Evolutionary conservation across 495 filamentous ascomycete species (phyloP), one percentile per base, ranked within the genome.

Genomic region (Lophiostoma macrostomum): DNA sequence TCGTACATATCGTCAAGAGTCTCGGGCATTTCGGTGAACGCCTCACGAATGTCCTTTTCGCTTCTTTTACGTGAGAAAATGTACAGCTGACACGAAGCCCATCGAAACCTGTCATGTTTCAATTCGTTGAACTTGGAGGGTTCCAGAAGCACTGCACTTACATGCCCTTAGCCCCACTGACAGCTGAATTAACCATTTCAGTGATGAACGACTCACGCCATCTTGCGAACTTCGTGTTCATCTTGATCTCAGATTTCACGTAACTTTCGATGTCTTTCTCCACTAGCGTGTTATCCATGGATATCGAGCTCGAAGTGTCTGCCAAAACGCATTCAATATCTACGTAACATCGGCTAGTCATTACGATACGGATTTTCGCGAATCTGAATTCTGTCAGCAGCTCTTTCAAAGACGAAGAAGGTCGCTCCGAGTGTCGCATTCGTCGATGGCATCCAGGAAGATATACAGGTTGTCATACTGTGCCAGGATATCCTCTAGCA

Each of bases 371-470:
- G 20, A 41, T 19, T n/a, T 30, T 51, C 3, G 5, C 19, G 25
- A 51, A 51, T n/a, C 16, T 25, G 3, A 23, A 14, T 20, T 42
- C 30, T 4, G 11, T 28, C 20, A 25, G 5, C 11, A 51, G 13
- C 13, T 10, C 23, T n/a, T 37, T 8, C 1, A 51, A n/a, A 51
- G 35, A 3, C 19, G 4, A 22, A 51, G 48, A 29, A 51, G 25
- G 10, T 51, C 35, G 2, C 32, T 29, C 27, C 36, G 10, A 13
- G 38, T 16, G 18, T 27, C 22, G 13, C 38, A 35, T 43, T 53
- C 50, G 27, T 53, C 50, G 16, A 44, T 29, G 14, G 50, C 38
- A 23, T 54, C 50, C 8, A 54, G 13, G 18, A 54, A 14, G 39
- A 54, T n/a, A 23, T 45, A 54, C n/a, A 46, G 19, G 2, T 4